Conservation (phyloP, 495 filamentous ascomycete genomes). For the Jackrogersella minutella region DNA sequence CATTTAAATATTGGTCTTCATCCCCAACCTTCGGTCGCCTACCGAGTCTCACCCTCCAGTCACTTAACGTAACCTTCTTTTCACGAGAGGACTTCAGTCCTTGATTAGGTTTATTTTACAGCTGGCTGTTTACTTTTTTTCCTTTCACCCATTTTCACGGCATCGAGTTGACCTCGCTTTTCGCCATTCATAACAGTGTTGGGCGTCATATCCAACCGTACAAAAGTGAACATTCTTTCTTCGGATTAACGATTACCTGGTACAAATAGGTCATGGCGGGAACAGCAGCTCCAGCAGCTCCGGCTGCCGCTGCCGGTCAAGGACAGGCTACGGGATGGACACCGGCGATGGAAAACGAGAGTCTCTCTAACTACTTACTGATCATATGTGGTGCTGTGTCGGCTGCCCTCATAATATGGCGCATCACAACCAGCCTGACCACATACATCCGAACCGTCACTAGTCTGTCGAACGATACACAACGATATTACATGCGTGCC, state of each 20-base stretch:
- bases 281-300: neutral
- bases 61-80: neutral
- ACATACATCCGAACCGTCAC: constrained; percentile 78
- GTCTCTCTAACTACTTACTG: constrained; percentile 58
- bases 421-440: constrained; percentile 62
- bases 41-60: constrained; percentile 6
- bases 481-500: constrained; percentile 60
- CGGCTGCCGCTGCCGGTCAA: constrained; percentile 35
- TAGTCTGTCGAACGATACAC: constrained; percentile 72
- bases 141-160: constrained; percentile 21
- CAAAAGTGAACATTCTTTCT: constrained; percentile 21
- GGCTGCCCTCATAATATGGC: constrained; percentile 55
- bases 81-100: constrained; percentile 5
- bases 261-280: constrained; percentile 25
- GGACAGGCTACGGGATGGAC: constrained; percentile 45
- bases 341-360: constrained; percentile 50
- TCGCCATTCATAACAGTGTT: constrained; percentile 8
- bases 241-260: constrained; percentile 5
- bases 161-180: constrained; percentile 42
- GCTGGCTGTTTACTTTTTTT: constrained; percentile 39
- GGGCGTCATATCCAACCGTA: constrained; percentile 11
- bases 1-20: constrained; percentile 22
- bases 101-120: constrained; percentile 20
- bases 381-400: constrained; percentile 55
- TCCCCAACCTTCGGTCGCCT: neutral